Evolutionary conservation across 495 filamentous ascomycete species (phyloP), one percentile per base, ranked within the genome.

Genomic region (Paragyromitra xinjiangensis): DNA sequence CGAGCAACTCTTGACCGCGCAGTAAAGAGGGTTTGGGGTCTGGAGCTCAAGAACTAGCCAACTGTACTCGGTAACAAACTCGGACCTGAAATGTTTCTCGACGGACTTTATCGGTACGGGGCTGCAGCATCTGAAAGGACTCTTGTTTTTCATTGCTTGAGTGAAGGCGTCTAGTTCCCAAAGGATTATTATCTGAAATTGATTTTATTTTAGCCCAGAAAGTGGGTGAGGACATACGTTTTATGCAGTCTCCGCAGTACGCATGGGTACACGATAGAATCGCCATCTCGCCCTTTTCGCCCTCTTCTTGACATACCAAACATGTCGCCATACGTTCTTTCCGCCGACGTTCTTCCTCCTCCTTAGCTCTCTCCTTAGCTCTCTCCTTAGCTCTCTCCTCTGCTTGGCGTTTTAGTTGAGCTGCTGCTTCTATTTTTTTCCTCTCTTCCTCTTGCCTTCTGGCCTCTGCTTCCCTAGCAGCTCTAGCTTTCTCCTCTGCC

Each of bases 11-110:
- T 80, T 68, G 6, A 59, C 63, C 44, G 75, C 75, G 75, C 86
- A 87, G 81, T 86, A 87, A 19, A 83, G 85, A 50, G 83, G 73
- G 39, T 87, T 83, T 2, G 77, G 64, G 12, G 84, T 85, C 16
- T 68, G 62, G 63, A 83, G 83, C 67, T 87, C 86, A 22, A 83
- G 61, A 34, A 71, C 63, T 65, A 79, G 53, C 22, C 56, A 63
- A 9, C 42, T 48, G 26, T 79, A 79, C 44, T 67, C 45, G 8
- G 24, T 64, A 16, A 68, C 12, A 7, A 79, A 79, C n/a, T 58
- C 16, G n/a, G 48, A 3, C 19, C 55, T 34, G 65, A 79, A 67
- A 19, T 76, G 50, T 64, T 44, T 26, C 12, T 26, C 48, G 42
- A 73, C 44, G 59, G 64, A 37, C 4, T 6, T 39, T 26, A 79